These are phyloP conservation scores for Xylaria telfairii DNA, from an alignment of 495 filamentous ascomycete genomes.

Conservation along the genomic window DNA sequence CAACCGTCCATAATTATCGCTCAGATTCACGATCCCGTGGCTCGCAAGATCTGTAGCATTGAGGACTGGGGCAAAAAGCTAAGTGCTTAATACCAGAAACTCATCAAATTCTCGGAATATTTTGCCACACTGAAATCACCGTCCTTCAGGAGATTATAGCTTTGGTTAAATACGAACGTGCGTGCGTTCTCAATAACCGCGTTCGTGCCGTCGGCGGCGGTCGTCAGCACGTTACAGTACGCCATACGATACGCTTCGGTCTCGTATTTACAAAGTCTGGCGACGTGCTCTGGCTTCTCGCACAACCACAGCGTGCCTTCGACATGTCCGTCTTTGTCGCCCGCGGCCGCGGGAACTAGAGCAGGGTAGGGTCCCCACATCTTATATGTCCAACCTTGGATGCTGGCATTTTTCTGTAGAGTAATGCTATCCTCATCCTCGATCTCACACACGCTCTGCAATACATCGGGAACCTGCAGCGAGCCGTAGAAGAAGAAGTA, in stretches of 20 bases:
- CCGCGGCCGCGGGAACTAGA: slow-evolving; percentile 19
- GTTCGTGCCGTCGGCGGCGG: slow-evolving; percentile 6
- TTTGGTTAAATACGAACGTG: slow-evolving; percentile 26
- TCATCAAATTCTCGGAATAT: background rate
- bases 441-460: background rate
- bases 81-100: background rate
- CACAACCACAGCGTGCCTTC: slow-evolving; percentile 28
- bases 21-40: background rate
- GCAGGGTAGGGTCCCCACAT: slow-evolving; percentile 30
- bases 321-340: slow-evolving; percentile 13
- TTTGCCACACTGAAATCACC: slow-evolving; percentile 24
- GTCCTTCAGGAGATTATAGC: slow-evolving; percentile 9
- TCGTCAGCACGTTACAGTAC: slow-evolving; percentile 25
- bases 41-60: background rate
- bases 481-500: slow-evolving; percentile 42
- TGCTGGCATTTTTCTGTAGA: slow-evolving; percentile 13
- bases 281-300: slow-evolving; percentile 24
- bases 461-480: slow-evolving; percentile 24
- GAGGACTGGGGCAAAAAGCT: background rate
- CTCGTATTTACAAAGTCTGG: slow-evolving; percentile 19
- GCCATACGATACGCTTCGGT: slow-evolving; percentile 29
- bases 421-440: background rate
- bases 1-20: background rate
- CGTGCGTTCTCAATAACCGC: slow-evolving; percentile 31
- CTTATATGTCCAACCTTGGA: slow-evolving; percentile 29